Base-by-base conservation (phyloP, 371 early-diverging fungal genomes). In the Sporodiniella umbellata region DNA sequence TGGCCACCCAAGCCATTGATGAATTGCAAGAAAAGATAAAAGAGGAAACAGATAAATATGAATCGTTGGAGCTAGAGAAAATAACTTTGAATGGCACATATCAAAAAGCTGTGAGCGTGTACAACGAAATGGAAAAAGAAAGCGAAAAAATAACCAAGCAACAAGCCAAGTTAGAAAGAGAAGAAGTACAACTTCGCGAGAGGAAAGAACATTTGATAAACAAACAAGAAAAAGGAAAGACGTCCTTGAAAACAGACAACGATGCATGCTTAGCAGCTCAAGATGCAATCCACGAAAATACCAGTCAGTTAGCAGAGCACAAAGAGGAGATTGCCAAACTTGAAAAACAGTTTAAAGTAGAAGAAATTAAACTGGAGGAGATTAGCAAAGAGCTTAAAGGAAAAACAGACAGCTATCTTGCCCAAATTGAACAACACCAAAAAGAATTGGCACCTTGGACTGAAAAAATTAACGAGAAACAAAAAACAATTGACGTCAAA, bases 401-500 rank as follows among this genome's bases (percentile, higher is more conserved):
- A 22, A 92, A 92, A 61, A 93, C 94, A 0, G 88, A 88, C 21
- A 74, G 61, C 8, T 86, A 81, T 60, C 64, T 85, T 21, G 71
- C 74, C 30, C 71, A 90, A 48, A 87, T 93, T 18, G 89, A 89
- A 57, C 77, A 74, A 18, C 85, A 88, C 50, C 86, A 94, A 59
- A 80, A 78, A 31, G 80, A 88, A 47, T 71, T 92, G n/a, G 88
- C 85, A 12, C 94, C 94, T 11, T 91, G 90, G 91, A 75, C 76
- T 19, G 89, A 86, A 53, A 86, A 86, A 65, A 85, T 93, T 53
- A 81, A 79, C 49, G 76, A 63, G 23, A 83, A 83, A 52, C 84
- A 90, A 68, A 79, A 85, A 33, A 66, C 68, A 21, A 79, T 92
- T 35, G 88, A 94, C 45, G 81, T 95, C 46, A 84, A 86, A 3